A percentile compares a stretch with the other conserved stretches of the same genome.
These are phyloP conservation scores for Podospora comata DNA, from an alignment of 495 filamentous ascomycete species.

Conservation along the genomic window DNA sequence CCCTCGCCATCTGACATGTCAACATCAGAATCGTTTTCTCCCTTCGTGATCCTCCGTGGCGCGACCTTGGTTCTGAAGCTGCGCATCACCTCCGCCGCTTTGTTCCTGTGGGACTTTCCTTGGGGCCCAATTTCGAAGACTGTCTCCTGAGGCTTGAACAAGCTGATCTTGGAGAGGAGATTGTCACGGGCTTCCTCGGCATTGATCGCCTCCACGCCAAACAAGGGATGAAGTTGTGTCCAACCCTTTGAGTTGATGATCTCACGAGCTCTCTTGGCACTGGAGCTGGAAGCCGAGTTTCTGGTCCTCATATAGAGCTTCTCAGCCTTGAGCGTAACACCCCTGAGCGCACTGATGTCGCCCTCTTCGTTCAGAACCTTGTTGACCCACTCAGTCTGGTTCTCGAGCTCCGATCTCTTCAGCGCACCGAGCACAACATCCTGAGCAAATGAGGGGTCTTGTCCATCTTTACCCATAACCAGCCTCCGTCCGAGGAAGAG, in stretches of 20 bases:
- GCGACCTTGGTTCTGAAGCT: constrained; percentile 59
- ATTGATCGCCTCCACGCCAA: constrained; percentile 61
- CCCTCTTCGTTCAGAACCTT: constrained; percentile 69
- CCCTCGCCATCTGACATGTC: constrained; percentile 37
- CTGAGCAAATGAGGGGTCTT: constrained; percentile 65
- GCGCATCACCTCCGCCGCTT: constrained; percentile 78
- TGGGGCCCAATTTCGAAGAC: constrained; percentile 87
- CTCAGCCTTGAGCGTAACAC: constrained; percentile 82
- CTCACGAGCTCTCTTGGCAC: constrained; percentile 78
- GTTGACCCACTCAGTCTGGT: constrained; percentile 70
- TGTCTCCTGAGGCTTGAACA: constrained; percentile 84
- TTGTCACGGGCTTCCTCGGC: constrained; percentile 69
- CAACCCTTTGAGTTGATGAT: constrained; percentile 65
- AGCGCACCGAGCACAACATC: constrained; percentile 78
- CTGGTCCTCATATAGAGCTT: constrained; percentile 87
- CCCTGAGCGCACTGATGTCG: constrained; percentile 67
- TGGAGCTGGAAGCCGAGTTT: constrained; percentile 81
- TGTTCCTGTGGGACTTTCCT: constrained; percentile 57
- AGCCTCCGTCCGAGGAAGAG: constrained; percentile 83
- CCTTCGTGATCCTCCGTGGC: constrained; percentile 38
- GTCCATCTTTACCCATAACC: constrained; percentile 59
- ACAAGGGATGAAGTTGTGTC: constrained; percentile 69
- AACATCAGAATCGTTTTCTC: constrained; percentile 30
- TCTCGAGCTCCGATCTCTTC: constrained; percentile 65
- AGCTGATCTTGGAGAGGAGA: constrained; percentile 81